Percentiles rank a stretch among this genome's conserved stretches.
Conservation (phyloP, 148 eudicot genomes). For the Vaccinium corymbosum region DNA sequence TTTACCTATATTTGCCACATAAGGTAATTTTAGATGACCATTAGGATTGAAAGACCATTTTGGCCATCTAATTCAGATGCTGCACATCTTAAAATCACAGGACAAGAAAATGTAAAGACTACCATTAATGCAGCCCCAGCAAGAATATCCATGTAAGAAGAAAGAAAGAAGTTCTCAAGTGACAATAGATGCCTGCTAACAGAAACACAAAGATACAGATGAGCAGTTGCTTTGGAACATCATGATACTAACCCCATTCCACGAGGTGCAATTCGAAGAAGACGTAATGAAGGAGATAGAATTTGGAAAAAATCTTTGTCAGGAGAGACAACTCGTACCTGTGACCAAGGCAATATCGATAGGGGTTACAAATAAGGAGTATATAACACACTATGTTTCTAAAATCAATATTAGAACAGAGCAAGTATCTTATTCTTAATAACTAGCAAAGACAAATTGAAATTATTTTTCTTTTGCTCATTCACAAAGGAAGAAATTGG, state of each 20-base stretch:
- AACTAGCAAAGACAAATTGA: background rate
- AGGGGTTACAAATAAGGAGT: background rate
- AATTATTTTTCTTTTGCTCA: background rate
- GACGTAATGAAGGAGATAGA: slow-evolving; percentile 92
- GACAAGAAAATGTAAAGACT: background rate
- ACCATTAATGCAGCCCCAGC: background rate
- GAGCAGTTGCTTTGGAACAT: background rate
- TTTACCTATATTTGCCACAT: background rate
- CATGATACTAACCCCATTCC: slow-evolving; percentile 71
- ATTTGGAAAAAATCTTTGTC: slow-evolving; percentile 99
- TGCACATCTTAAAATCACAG: background rate
- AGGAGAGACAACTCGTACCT: slow-evolving; percentile 99
- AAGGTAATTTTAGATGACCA: background rate
- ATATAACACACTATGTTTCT: background rate
- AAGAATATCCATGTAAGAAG: background rate
- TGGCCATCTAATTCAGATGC: background rate
- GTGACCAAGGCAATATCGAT: slow-evolving; percentile 16
- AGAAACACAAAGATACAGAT: slow-evolving; percentile 6
- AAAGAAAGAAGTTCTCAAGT: background rate
- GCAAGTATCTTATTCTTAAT: background rate
- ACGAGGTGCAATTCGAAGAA: slow-evolving; percentile 87
- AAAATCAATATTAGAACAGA: background rate
- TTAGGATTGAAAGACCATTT: background rate
- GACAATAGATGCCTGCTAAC: background rate
- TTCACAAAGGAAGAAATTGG: background rate